A percentile compares a stretch with the other conserved stretches of the same genome.
These are phyloP conservation scores for Lactarius sp. DNA, from an alignment of 768 basidiomycete species.

Conservation along the genomic window DNA sequence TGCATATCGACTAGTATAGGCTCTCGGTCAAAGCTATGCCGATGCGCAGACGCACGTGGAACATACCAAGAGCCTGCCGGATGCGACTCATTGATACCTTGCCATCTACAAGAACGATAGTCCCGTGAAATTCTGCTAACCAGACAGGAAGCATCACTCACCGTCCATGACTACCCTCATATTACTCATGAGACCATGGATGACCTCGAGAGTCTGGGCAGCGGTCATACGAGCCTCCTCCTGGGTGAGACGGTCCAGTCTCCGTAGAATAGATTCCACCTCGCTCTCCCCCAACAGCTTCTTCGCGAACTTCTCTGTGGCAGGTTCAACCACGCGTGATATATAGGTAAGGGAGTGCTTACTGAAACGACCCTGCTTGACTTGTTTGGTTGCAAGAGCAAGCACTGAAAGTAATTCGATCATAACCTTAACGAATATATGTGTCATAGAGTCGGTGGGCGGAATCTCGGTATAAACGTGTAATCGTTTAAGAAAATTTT, in stretches of 20 bases:
- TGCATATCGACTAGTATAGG: constrained; percentile 1
- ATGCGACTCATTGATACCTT: not conserved
- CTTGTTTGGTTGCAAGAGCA: constrained; percentile 8
- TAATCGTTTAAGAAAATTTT: constrained; percentile 4
- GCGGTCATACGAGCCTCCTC: constrained; percentile 1
- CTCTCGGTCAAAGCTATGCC: no score
- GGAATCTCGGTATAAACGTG: not conserved
- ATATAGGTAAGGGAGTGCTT: not conserved
- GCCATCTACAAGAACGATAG: not conserved
- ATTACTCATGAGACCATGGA: no score
- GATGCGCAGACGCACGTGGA: no score
- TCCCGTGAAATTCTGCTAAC: not conserved
- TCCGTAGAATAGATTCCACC: no score
- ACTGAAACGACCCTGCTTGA: constrained; percentile 8
- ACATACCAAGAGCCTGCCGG: not conserved
- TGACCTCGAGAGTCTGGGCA: no score
- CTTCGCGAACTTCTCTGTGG: no score
- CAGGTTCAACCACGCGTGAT: no score
- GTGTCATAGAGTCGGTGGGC: not conserved
- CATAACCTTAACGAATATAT: not conserved
- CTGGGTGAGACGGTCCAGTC: constrained; percentile 1
- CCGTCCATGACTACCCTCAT: constrained; percentile 1
- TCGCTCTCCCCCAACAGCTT: no score
- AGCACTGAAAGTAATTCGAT: constrained; percentile 8
- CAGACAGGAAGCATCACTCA: not conserved